Conservation (phyloP, 148 eudicot species). For the Chenopodium suecicum region DNA sequence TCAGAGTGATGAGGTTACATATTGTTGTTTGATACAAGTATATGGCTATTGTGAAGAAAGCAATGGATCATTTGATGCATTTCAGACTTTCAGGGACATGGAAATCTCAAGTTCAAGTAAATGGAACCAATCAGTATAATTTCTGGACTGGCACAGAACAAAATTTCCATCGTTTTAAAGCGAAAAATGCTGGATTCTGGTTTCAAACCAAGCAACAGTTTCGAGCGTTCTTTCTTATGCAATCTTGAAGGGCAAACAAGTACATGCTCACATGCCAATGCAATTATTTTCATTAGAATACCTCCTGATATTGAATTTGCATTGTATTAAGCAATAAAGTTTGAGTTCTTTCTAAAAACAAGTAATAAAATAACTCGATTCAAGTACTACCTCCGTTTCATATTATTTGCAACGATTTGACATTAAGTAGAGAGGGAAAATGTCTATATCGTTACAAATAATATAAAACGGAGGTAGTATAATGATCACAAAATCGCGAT, state of each 20-base stretch:
- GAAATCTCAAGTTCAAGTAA: slow-evolving; percentile 46
- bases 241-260: slow-evolving; percentile 48
- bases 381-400: too few relatives aligned
- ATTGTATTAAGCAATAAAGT: too few relatives aligned
- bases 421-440: too few relatives aligned
- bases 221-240: slow-evolving; percentile 51
- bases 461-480: too few relatives aligned
- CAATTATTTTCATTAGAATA: slow-evolving; percentile 12
- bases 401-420: too few relatives aligned
- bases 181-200: slow-evolving; percentile 42
- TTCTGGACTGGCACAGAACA: slow-evolving; percentile 55
- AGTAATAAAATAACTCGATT: too few relatives aligned
- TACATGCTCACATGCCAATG: slow-evolving; percentile 66
- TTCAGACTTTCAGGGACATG: slow-evolving; percentile 31
- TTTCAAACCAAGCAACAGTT: slow-evolving; percentile 53
- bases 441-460: too few relatives aligned
- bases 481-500: background rate
- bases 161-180: slow-evolving; percentile 35
- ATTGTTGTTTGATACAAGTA: slow-evolving; percentile 36
- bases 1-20: slow-evolving; percentile 60
- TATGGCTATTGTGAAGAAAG: slow-evolving; percentile 61
- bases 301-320: too few relatives aligned
- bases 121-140: slow-evolving; percentile 62
- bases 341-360: too few relatives aligned
- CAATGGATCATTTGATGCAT: slow-evolving; percentile 27